Base-by-base conservation (phyloP, 768 basidiomycete genomes). In the Trametes punicea region DNA sequence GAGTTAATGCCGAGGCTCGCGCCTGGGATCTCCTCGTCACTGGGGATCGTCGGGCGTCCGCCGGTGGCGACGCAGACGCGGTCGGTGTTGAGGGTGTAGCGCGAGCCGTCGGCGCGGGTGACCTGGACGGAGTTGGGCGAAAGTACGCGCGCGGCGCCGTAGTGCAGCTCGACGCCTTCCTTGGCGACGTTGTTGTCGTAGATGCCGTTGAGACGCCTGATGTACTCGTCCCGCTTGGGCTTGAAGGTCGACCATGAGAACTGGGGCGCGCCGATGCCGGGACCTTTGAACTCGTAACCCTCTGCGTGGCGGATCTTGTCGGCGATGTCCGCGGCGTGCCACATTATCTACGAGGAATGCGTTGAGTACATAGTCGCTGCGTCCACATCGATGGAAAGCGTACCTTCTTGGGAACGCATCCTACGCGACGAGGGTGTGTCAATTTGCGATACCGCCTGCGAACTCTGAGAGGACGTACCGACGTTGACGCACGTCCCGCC, bases 401-500 rank as follows among this genome's bases (percentile, higher is more conserved):
- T 46, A 84, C 93, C 78, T 97, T 99, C 76, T 99, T 99, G 15
- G 97, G 97, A 5, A 99, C 93, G 74, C 96, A 98, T 65, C 93
- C 93, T 90, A 61, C 18, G n/a, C n/a, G n/a, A n/a, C n/a, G n/a
- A 20, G 23, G 25, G 33, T 7, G 26, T 30, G 10, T 6, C 26
- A 13, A 16, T 7, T 9, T 8, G 36, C 13, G 51, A 31, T 26
- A 39, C 3, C 20, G 20, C n/a, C n/a, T n/a, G n/a, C n/a, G n/a
- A 9, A 18, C 3, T 34, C 33, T 30, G 46, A 41, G 18, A 38
- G 45, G 41, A 56, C 55, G 25, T 44, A 90, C 93, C 96, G 57
- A 99, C 96, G 71, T 98, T 98, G 57, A 99, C 97, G 68, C 97
- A 99, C 33, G 96, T 98, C 48, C 96, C 97, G 30, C 97, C 97